Conservation (phyloP, 371 early-diverging fungal species). For the Apophysomyces sp. region DNA sequence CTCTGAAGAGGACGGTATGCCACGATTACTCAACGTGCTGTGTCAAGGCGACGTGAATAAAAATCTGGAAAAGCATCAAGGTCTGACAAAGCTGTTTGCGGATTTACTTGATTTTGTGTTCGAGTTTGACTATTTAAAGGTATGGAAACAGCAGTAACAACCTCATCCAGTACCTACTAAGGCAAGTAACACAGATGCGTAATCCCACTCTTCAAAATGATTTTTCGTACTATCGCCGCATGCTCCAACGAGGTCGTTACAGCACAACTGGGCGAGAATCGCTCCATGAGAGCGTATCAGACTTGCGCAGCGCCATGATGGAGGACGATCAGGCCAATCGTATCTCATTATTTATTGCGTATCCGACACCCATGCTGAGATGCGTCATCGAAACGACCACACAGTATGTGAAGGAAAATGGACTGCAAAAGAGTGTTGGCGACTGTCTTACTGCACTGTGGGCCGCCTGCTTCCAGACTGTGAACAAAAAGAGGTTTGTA, state of each 20-base stretch:
- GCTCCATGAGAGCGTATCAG: conserved; percentile 24
- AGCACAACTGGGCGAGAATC: conserved; percentile 12
- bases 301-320: conserved; percentile 65
- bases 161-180: background rate
- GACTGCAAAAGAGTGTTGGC: conserved; percentile 53
- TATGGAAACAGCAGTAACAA: conserved; percentile 15
- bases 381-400: conserved; percentile 76
- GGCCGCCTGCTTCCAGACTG: conserved; percentile 67
- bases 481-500: conserved; percentile 63
- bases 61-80: conserved; percentile 73
- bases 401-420: conserved; percentile 50
- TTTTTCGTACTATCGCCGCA: conserved; percentile 94
- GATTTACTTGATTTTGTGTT: conserved; percentile 84
- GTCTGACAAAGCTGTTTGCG: conserved; percentile 75
- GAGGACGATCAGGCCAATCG: conserved; percentile 88
- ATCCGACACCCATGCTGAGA: conserved; percentile 91
- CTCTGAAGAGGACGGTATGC: conserved; percentile 65
- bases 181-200: conserved; percentile 61
- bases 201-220: conserved; percentile 95
- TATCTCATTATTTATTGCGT: conserved; percentile 94
- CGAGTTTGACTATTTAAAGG: conserved; percentile 88
- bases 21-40: conserved; percentile 65
- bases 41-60: conserved; percentile 70
- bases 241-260: conserved; percentile 70
- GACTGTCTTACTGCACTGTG: conserved; percentile 70